Evolutionary conservation across 306 rosid species (phyloP).

Genomic region (Amphicarpaea edgeworthii): DNA sequence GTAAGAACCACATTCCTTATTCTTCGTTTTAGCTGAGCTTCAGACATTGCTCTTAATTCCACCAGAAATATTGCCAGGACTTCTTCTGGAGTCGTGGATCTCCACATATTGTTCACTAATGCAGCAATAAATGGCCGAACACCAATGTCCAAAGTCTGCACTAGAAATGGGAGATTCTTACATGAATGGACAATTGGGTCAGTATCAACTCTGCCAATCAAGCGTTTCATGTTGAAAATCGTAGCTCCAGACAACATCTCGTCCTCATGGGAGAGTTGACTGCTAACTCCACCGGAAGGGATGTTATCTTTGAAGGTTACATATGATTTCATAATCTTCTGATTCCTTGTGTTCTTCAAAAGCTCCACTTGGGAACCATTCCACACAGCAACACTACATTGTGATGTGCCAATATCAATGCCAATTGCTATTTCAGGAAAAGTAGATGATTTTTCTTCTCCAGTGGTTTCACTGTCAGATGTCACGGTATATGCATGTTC

Average conservation of each 20-base stretch:
- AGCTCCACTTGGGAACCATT: constrained; percentile 86
- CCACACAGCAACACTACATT: constrained; percentile 90
- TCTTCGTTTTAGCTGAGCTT: constrained; percentile 64
- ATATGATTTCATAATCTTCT: constrained; percentile 78
- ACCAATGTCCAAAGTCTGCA: constrained; percentile 85
- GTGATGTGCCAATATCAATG: constrained; percentile 87
- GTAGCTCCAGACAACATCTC: constrained; percentile 81
- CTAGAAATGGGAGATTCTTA: constrained; percentile 85
- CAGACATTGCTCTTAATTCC: constrained; percentile 72
- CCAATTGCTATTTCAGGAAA: constrained; percentile 82
- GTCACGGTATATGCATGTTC: constrained; percentile 83
- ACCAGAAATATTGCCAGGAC: constrained; percentile 74
- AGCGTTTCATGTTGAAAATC: constrained; percentile 88
- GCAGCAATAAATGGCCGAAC: constrained; percentile 85
- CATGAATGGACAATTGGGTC: constrained; percentile 80
- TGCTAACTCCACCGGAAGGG: constrained; percentile 73
- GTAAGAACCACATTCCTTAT: constrained; percentile 80
- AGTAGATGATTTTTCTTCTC: constrained; percentile 65
- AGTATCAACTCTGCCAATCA: constrained; percentile 87
- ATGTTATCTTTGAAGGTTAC: constrained; percentile 71
- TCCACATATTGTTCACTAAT: constrained; percentile 78
- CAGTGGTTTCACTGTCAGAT: constrained; percentile 82
- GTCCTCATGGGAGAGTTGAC: constrained; percentile 59
- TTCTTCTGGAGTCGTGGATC: constrained; percentile 88
- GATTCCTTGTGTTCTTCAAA: constrained; percentile 72